Conservation (phyloP, 495 filamentous ascomycete genomes). For the Aspergillus cavernicola region DNA sequence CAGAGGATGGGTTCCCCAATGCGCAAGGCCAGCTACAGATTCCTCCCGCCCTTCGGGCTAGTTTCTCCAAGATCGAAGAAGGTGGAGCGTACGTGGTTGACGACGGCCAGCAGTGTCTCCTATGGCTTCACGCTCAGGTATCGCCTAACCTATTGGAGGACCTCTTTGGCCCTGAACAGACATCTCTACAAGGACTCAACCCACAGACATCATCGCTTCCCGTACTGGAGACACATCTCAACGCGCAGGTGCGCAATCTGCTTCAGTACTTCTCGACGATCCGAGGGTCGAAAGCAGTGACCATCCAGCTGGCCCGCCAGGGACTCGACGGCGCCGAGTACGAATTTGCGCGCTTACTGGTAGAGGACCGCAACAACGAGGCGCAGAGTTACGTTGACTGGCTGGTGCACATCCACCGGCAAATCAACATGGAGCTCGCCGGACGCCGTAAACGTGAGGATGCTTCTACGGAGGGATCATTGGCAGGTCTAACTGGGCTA, state of each 20-base stretch:
- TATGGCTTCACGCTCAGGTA: slow-evolving; percentile 82
- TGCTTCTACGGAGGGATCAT: slow-evolving; percentile 44
- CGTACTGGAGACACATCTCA: slow-evolving; percentile 87
- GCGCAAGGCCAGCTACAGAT: slow-evolving; percentile 82
- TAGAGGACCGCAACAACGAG: slow-evolving; percentile 96
- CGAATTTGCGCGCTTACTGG: slow-evolving; percentile 85
- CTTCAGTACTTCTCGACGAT: slow-evolving; percentile 78
- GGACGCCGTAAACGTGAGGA: slow-evolving; percentile 78
- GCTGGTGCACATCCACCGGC: slow-evolving; percentile 91
- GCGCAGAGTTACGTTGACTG: slow-evolving; percentile 98
- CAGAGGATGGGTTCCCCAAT: slow-evolving; percentile 80
- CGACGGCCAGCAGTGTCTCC: slow-evolving; percentile 83
- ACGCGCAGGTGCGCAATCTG: slow-evolving; percentile 91
- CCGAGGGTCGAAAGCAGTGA: slow-evolving; percentile 81
- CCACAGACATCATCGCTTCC: slow-evolving; percentile 67
- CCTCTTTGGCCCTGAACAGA: slow-evolving; percentile 77
- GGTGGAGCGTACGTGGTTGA: slow-evolving; percentile 98
- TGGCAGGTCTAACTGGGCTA: slow-evolving; percentile 64
- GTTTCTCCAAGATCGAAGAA: slow-evolving; percentile 84
- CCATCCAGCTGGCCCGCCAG: slow-evolving; percentile 88
- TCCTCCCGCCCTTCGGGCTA: slow-evolving; percentile 65
- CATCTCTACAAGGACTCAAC: slow-evolving; percentile 70
- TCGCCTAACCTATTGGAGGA: slow-evolving; percentile 82
- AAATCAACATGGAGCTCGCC: slow-evolving; percentile 81
- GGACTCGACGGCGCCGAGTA: slow-evolving; percentile 93